Evolutionary conservation across 192 early-diverging fungal genomes (phyloP).

Genomic region (Coemansia nantahalensis): DNA sequence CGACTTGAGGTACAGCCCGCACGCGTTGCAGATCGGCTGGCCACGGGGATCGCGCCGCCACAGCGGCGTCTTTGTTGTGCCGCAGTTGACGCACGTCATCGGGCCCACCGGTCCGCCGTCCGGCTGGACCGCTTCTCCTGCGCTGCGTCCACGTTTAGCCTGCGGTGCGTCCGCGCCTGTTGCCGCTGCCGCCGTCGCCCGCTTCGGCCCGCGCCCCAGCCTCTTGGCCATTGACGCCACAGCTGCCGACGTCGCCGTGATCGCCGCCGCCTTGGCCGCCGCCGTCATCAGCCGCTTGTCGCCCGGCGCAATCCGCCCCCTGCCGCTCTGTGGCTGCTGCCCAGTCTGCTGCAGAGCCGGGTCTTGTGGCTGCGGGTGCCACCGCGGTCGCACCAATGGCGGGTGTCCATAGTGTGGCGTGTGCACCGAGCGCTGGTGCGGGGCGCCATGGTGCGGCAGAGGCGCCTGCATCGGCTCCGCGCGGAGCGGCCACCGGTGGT

Average conservation of each 20-base stretch:
- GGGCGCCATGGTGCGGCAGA: too few species aligned
- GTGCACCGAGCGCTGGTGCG: too few species aligned
- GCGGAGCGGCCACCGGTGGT: too few species aligned
- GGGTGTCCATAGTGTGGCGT: neutral
- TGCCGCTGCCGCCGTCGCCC: slow-evolving; percentile 4
- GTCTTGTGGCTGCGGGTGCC: neutral
- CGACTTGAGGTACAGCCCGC: slow-evolving; percentile 57
- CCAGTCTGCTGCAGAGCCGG: neutral
- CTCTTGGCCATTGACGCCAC: slow-evolving; percentile 34
- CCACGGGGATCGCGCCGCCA: slow-evolving; percentile 74
- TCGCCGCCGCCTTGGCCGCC: slow-evolving; percentile 42
- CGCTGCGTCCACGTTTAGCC: slow-evolving; percentile 16
- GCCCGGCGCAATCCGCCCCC: slow-evolving; percentile 24
- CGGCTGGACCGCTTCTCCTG: neutral
- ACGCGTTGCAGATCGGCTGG: slow-evolving; percentile 81
- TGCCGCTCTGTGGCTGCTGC: slow-evolving; percentile 30
- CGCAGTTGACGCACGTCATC: slow-evolving; percentile 69
- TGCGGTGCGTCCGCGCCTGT: neutral
- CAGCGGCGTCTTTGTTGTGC: slow-evolving; percentile 74
- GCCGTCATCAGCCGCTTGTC: slow-evolving; percentile 46
- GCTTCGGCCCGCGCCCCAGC: slow-evolving; percentile 23
- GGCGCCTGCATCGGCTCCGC: too few species aligned
- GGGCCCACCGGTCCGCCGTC: slow-evolving; percentile 14
- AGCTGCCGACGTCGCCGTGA: slow-evolving; percentile 30
- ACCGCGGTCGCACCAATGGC: too few species aligned